Conservation (phyloP, 352 stramenopile genomes). For the Phytopythium boreale region DNA sequence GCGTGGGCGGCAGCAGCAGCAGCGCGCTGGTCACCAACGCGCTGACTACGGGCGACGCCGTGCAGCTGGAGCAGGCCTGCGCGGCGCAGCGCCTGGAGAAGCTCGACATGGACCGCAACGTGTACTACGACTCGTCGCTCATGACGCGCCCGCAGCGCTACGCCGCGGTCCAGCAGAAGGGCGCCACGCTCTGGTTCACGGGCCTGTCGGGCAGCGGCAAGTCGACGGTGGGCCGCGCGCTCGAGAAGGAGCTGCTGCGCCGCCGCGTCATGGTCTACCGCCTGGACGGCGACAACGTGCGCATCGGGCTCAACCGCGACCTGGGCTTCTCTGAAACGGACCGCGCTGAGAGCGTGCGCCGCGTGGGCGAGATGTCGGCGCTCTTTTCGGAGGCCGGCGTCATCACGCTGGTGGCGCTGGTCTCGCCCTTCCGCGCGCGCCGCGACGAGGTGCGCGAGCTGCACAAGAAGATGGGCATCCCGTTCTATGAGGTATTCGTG, state of each 20-base stretch:
- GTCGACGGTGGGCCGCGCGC: constrained; percentile 95
- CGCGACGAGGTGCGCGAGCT: constrained; percentile 94
- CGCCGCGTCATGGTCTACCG: constrained; percentile 96
- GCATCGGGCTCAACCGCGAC: constrained; percentile 97
- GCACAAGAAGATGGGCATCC: constrained; percentile 90
- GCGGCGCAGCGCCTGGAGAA: constrained; percentile 59
- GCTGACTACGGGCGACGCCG: constrained; percentile 12
- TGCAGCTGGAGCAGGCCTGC: constrained; percentile 43
- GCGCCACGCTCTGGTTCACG: constrained; percentile 98
- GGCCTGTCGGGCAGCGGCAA: constrained; percentile 97
- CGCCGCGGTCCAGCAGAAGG: constrained; percentile 91
- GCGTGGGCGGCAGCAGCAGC: constrained; percentile 15
- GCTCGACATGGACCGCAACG: constrained; percentile 69
- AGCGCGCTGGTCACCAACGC: background rate
- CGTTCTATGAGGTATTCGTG: constrained; percentile 99
- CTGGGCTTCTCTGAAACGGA: constrained; percentile 95
- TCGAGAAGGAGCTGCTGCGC: constrained; percentile 94
- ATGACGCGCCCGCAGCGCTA: constrained; percentile 61
- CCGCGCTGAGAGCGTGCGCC: constrained; percentile 94
- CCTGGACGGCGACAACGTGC: constrained; percentile 98
- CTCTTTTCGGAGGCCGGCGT: constrained; percentile 96
- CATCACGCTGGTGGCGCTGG: constrained; percentile 97
- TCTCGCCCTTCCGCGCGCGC: constrained; percentile 94
- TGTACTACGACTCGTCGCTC: constrained; percentile 83
- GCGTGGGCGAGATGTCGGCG: constrained; percentile 95